Evolutionary conservation across 345 rosid species (phyloP), one percentile per base, ranked within the genome.

Genomic region (Salix udensis): DNA sequence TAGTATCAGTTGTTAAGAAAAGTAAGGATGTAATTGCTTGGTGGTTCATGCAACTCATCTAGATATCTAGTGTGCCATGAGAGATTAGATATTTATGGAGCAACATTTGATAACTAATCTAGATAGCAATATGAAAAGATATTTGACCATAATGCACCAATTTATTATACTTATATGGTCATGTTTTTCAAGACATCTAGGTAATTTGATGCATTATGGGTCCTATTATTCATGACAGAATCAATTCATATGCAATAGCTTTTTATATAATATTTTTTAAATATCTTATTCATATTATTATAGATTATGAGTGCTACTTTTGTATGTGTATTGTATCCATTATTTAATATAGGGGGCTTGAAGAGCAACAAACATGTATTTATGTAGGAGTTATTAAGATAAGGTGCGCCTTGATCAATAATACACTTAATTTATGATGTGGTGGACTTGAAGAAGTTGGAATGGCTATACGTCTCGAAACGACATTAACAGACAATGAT

Each of bases 401-500:
- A 10, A 2, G 13, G 2, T 5, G 2, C 10, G 13, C 1, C 13
- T 10, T 2, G 12, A 4, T 40, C 44, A 40, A 9, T 40, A 40
- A 40, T 40, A 40, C 2, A 0, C 13, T 40, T 9, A 40, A 40
- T 40, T 40, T 9, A 11, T 40, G 3, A 8, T 11, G 2, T 2
- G 44, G 3, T 40, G 12, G 12, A 40, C 44, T 9, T 40, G 44
- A 40, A 40, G 2, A 40, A 9, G 6, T 0, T 39, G 2, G 6
- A 39, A 0, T 1, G 12, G 42, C 2, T 9, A 39, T 39, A 2
- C 12, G 0, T 39, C 42, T 39, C 3, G 0, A 39, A 40, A 9
- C 0, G 0, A 0, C 0, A 2, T 40, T 40, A 9, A 0, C 3
- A 40, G 3, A 40, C 0, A 11, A 40, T 40, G 12, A 40, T 2